Conservation (phyloP, 768 basidiomycete species). For the Phaffia tasmanica region DNA sequence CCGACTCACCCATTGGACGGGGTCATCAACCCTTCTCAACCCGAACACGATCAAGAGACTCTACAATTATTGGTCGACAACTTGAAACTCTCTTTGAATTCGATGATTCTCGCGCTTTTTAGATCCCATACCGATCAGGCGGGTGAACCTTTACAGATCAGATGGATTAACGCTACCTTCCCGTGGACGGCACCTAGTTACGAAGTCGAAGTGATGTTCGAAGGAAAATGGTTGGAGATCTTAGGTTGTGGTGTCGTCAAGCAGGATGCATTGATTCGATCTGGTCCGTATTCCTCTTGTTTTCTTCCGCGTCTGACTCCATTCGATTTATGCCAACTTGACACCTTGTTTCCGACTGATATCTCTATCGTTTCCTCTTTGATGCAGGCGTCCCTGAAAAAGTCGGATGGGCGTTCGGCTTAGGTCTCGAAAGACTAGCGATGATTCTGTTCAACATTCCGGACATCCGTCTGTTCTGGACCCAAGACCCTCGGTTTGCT, state of each 20-base stretch:
- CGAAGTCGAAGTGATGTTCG: constrained; percentile 93
- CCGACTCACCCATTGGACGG: constrained; percentile 37
- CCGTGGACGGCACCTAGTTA: constrained; percentile 97
- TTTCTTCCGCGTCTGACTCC: constrained; percentile 7
- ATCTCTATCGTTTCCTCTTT: background rate
- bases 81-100: constrained; percentile 79
- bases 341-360: background rate
- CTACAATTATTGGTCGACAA: constrained; percentile 68
- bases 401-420: constrained; percentile 94
- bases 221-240: constrained; percentile 94
- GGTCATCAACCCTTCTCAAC: constrained; percentile 65
- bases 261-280: constrained; percentile 74
- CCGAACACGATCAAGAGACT: constrained; percentile 59
- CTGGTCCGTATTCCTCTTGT: constrained; percentile 52
- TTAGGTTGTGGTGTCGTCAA: constrained; percentile 84
- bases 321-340: background rate
- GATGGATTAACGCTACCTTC: constrained; percentile 98
- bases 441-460: constrained; percentile 97
- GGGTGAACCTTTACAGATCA: constrained; percentile 62
- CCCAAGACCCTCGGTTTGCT: constrained; percentile 70
- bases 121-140: constrained; percentile 43
- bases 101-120: constrained; percentile 70
- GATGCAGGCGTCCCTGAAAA: constrained; percentile 57
- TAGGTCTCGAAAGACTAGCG: constrained; percentile 91
- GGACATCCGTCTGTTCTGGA: constrained; percentile 98